phyloP scores from a whole-genome alignment of 352 stramenopile species.

The Globisporangium middletonii region DNA sequence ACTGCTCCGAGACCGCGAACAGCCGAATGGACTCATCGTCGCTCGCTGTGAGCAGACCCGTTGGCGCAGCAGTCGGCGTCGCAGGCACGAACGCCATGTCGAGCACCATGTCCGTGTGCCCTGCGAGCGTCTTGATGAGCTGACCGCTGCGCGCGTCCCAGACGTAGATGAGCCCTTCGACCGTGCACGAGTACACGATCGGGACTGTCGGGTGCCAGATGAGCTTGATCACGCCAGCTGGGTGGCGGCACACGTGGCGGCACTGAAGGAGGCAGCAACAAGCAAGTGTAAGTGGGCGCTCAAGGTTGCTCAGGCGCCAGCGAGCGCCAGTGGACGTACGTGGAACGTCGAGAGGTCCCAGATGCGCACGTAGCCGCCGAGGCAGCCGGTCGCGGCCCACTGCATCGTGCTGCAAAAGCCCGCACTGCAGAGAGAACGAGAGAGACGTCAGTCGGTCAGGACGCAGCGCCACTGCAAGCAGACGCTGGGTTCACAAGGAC shows the following conservation, averaged over 20 bases:
- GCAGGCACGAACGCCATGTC: conserved; percentile 79
- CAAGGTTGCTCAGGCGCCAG: neutral
- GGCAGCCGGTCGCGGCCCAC: conserved; percentile 93
- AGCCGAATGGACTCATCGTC: conserved; percentile 82
- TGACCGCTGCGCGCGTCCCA: conserved; percentile 89
- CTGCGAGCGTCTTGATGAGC: conserved; percentile 65
- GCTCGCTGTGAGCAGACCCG: conserved; percentile 67
- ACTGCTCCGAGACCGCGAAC: conserved; percentile 36
- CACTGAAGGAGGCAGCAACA: conserved; percentile 31
- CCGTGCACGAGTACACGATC: conserved; percentile 80
- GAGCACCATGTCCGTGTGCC: conserved; percentile 91
- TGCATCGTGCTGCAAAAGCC: conserved; percentile 93
- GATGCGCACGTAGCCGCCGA: conserved; percentile 94
- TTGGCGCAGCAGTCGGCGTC: conserved; percentile 28
- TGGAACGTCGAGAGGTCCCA: conserved; percentile 92
- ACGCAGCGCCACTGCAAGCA: neutral
- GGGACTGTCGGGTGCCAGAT: conserved; percentile 86
- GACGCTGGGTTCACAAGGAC: conserved; percentile 5
- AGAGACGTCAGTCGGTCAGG: neutral
- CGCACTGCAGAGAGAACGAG: conserved; percentile 41
- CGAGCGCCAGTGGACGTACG: conserved; percentile 18
- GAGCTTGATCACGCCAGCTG: conserved; percentile 87
- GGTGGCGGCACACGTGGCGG: conserved; percentile 83
- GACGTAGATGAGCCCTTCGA: conserved; percentile 86
- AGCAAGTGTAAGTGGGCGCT: neutral